Evolutionary conservation across 179 eudicot genomes (phyloP), one percentile per base, ranked within the genome.

Genomic region (Sideroxylon spinosum): DNA sequence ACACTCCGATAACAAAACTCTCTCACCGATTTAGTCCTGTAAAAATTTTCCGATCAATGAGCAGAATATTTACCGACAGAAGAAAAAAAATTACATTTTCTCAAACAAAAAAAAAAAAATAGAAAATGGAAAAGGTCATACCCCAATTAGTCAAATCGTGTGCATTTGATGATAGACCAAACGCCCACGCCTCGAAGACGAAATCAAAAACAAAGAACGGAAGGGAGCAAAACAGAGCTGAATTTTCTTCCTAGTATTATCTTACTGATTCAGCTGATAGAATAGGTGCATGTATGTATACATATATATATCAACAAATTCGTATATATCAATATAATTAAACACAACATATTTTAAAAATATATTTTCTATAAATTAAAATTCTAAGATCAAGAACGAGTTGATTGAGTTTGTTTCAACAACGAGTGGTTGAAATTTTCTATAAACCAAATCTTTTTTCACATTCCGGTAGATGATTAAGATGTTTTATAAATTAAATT

Each of bases 211-310:
- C 28, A 70, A 76, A 26, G 16, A 49, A 71, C 60, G 59, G 71
- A 73, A 75, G 57, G 25, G 50, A 26, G 49, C 12, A 12, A 48
- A 73, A 17, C 29, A 75, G 22, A 68, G 29, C 48, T 73, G 20
- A 50, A 60, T 6, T 79, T 56, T 75, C 71, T 5, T 50, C 73
- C 49, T 68, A 26, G 46, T 0, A 59, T 63, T 74, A 50, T 77
- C 53, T 64, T 83, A 79, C 52, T 79, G 85, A 80, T 77, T 81
- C 83, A 62, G 79, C 70, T 73, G 44, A 67, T 74, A 23, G 17
- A 63, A 56, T 22, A 37, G 9, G 56, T 26, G 63, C 78, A 50
- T 84, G 50, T 50, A 53, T 25, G 25, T 64, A 61, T 5, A 61
- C 0, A 61, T n/a, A 61, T n/a, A 70, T 73, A 86, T 71, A 76